These are phyloP conservation scores for Neofusicoccum sp. DNA, from an alignment of 2,329 filamentous ascomycete genomes.

Conservation along the genomic window DNA sequence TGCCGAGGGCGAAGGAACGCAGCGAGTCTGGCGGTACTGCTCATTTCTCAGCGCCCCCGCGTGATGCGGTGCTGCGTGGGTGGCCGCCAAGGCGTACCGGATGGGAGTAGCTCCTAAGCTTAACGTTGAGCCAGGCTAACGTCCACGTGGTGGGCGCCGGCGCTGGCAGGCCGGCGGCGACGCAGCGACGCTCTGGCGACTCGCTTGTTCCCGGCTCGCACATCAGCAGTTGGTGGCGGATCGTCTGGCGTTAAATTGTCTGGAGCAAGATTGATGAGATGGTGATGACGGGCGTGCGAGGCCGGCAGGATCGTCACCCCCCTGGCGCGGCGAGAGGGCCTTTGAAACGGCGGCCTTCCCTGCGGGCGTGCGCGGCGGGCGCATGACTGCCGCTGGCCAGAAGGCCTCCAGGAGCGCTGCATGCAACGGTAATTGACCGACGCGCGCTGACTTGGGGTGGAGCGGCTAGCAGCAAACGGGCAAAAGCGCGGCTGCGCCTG, in stretches of 20 bases:
- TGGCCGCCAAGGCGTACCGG: slow-evolving; percentile 5
- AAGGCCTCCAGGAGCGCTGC: slow-evolving; percentile 14
- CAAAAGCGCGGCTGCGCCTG: slow-evolving; percentile 3
- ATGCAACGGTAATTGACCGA: slow-evolving; percentile 13
- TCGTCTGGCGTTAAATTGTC: slow-evolving; percentile 14
- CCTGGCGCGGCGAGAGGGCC: slow-evolving; percentile 6
- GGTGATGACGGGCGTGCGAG: neutral
- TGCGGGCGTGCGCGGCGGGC: slow-evolving; percentile 11
- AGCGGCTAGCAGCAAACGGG: slow-evolving; percentile 12
- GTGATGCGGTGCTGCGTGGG: slow-evolving; percentile 17
- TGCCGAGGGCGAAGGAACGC: slow-evolving; percentile 8
- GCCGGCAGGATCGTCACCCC: slow-evolving; percentile 13
- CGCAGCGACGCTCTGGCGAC: neutral
- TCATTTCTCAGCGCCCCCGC: slow-evolving; percentile 13
- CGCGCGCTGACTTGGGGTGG: slow-evolving; percentile 7
- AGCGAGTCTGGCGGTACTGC: slow-evolving; percentile 9
- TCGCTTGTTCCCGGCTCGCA: slow-evolving; percentile 16
- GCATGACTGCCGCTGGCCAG: slow-evolving; percentile 5
- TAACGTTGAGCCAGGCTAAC: neutral
- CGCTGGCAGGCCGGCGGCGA: no score
- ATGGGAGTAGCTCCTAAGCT: slow-evolving; percentile 12
- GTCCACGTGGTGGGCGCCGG: no score
- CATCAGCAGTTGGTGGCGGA: slow-evolving; percentile 15
- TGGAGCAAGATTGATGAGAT: slow-evolving; percentile 15
- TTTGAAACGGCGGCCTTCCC: slow-evolving; percentile 15